These are phyloP conservation scores for Colletotrichum spinosum DNA, from an alignment of 2,329 filamentous ascomycete species.

Conservation along the genomic window DNA sequence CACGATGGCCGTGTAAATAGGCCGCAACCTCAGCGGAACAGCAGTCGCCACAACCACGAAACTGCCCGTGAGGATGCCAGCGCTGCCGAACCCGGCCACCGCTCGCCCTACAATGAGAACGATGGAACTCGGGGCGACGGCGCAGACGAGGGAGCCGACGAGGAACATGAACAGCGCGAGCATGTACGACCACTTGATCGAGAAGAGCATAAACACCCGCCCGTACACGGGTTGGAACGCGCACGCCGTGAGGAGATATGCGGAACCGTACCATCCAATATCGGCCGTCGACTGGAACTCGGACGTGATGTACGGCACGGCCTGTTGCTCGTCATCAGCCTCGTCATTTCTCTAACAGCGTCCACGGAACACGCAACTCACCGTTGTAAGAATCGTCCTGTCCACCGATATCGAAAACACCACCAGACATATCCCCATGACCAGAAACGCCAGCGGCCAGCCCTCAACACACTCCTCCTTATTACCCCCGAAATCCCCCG, in stretches of 20 bases:
- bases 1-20: slow-evolving; percentile 48
- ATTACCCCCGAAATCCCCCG: background rate
- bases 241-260: slow-evolving; percentile 49
- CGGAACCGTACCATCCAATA: slow-evolving; percentile 62
- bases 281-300: slow-evolving; percentile 52
- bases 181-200: slow-evolving; percentile 46
- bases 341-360: background rate
- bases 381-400: slow-evolving; percentile 25
- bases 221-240: slow-evolving; percentile 41
- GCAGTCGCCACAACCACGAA: slow-evolving; percentile 48
- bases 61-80: slow-evolving; percentile 47
- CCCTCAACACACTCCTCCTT: slow-evolving; percentile 16
- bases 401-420: slow-evolving; percentile 30
- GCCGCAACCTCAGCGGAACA: slow-evolving; percentile 44
- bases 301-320: slow-evolving; percentile 56
- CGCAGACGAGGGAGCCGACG: slow-evolving; percentile 27
- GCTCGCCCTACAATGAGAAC: slow-evolving; percentile 32
- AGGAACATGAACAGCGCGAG: slow-evolving; percentile 33
- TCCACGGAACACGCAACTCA: background rate
- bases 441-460: slow-evolving; percentile 19
- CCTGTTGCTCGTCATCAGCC: slow-evolving; percentile 38
- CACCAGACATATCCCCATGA: slow-evolving; percentile 28
- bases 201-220: slow-evolving; percentile 51
- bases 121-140: slow-evolving; percentile 22
- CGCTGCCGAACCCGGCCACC: slow-evolving; percentile 33